Evolutionary conservation across 345 rosid species (phyloP), one percentile per base, ranked within the genome.

Genomic region (Brassica incana): DNA sequence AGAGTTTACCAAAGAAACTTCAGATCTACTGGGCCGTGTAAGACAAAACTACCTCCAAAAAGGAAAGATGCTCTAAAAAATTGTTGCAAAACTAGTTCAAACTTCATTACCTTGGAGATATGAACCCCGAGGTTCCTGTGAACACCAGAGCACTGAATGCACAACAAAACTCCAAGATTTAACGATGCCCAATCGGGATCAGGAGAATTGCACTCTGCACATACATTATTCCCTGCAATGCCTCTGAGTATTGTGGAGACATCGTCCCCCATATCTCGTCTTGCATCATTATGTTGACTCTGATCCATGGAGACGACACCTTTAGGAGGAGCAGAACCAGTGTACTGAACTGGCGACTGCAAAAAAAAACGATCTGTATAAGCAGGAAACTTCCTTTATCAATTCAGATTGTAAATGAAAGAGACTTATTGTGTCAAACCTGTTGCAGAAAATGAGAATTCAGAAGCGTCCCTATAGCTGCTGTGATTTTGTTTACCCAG

Each of bases 61-160:
- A 68, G 56, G 11, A 56, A 65, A 27, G 11, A 70, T 63, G 60
- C 32, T 61, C 12, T 1, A 54, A 35, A 52, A 36, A 58, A 4
- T 27, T 61, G 64, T 60, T 65, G 32, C 12, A 65, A 3, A 61
- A 71, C 78, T 71, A 25, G 74, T 23, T 77, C 15, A 69, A 4
- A 72, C 70, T 76, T 76, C 52, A 72, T 72, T 72, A 92, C 98
- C 97, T 94, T 94, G 64, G 98, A 94, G 65, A 92, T 85, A 82
- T 90, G 98, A 84, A 94, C 98, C 9, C 97, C 98, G 35, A 94
- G 96, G 86, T 92, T 94, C 74, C 98, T 88, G 77, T 92, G 98
- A 72, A 92, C 90, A 67, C 98, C 97, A 71, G 98, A 94, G 86
- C 97, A 94, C 76, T 92, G 92, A 60, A 92, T 94, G 85, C 98